Base-by-base conservation (phyloP, 2,329 filamentous ascomycete genomes). In the Diplodia intermedia region DNA sequence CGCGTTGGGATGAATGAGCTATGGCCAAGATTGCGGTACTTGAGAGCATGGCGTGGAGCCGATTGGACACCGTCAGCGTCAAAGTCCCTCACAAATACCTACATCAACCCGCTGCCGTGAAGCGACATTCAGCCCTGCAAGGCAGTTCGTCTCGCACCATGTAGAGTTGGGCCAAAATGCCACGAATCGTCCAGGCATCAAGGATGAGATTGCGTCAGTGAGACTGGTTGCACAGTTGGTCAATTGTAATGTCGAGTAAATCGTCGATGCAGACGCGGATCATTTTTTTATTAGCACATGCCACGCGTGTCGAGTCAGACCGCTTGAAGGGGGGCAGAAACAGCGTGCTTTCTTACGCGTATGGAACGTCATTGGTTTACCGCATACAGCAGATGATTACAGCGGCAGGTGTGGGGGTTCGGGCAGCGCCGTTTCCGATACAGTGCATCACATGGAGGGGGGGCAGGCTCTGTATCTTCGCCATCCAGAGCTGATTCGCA, bases 21-120 rank as follows among this genome's bases (percentile, higher is more conserved):
- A 49, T 62, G 57, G 40, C 57, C 57, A 49, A 9, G 15, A 49
- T 23, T 63, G 60, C 60, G 60, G 60, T 63, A 52, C 60, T 31
- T 63, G 53, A 20, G 57, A 38, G 18, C 4, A 49, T 26, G 60
- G 60, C 29, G 2, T 20, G 31, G 12, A 52, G 60, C 60, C 60
- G 31, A 52, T 63, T 63, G 43, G 60, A 38, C 38, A 20, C 31
- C 31, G 31, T 12, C 47, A 26, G 7, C 18, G 15, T 43, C 29
- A 40, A 49, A 20, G 4, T 26, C 43, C 57, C 57, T 52, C 60
- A 38, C 15, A 38, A 38, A 20, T 26, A 52, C 29, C 12, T 26
- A 49, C 15, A 61, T 33, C n/a, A 29, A 26, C 31, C 6, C 47
- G 15, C 12, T 12, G 7, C 11, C 26, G n/a, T 14, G 60, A 63